Evolutionary conservation across 768 basidiomycete species (phyloP), one percentile per base, ranked within the genome.

Genomic region (Favolaschia claudopus): DNA sequence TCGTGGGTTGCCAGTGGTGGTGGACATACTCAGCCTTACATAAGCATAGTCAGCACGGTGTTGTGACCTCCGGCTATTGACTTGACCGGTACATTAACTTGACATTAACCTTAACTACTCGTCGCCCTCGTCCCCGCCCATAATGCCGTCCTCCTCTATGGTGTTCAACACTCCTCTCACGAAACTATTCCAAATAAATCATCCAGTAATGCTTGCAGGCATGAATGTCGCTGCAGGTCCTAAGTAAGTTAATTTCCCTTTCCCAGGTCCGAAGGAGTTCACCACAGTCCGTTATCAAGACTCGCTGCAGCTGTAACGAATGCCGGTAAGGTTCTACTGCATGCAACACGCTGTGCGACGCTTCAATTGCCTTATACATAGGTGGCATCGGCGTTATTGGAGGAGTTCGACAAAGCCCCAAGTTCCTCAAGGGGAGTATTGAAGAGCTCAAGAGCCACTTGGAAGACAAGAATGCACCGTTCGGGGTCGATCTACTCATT

Each of bases 301-400:
- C 77, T 95, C 8, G 93, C 93, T 19, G 94, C 93, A 20, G 86
- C 91, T 1, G 92, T 95, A n/a, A 92, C 92, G n/a, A 95, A 95
- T 68, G 85, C 94, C 20, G 94, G 89, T 81, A 60, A 39, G 72
- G 60, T 36, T 27, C 13, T 33, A 7, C 3, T 25, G 12, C 4
- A n/a, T 31, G 22, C 45, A 17, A 15, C n/a, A 25, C 19, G 42
- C 24, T 15, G 22, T 5, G 24, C 24, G 20, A 19, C 19, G 17
- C 15, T 37, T 48, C 8, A 55, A 50, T n/a, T n/a, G n/a, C n/a
- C 14, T 34, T 25, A 39, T n/a, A 17, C 22, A 9, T 25, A 83
- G 85, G 88, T 65, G 92, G 91, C 6, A 87, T 91, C 64, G 95
- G 95, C 20, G 92, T 95, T 67, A 94, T 96, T 63, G 95, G 93